Evolutionary conservation across 257 asterid genomes (phyloP), one percentile per base, ranked within the genome.

Genomic region (Scutellaria minor): DNA sequence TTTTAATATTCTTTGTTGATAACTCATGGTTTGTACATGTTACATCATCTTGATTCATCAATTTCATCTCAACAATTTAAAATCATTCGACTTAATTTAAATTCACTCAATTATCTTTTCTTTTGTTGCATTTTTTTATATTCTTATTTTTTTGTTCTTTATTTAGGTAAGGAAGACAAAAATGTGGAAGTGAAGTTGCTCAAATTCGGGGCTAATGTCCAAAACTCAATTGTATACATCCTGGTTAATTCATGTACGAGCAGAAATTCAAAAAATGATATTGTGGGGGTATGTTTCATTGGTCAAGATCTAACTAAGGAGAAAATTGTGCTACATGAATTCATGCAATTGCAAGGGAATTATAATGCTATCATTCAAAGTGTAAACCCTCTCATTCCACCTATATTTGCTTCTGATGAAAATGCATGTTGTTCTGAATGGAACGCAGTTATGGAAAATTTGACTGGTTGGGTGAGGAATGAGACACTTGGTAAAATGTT

Each of bases 361-460:
- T 89, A 89, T 40, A 77, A 84, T 71, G 76, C 91, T 50, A 81
- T 89, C 9, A 27, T 85, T 63, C 83, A 85, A 53, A 85, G 86
- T 68, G 81, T 79, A 24, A 85, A 78, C 58, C 89, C 89, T 59
- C 68, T 87, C 53, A 84, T 89, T 54, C 94, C 94, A 7, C 96
- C 94, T 27, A 87, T 89, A 70, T 87, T 89, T 71, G 93, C 90
- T 70, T 78, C 91, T 9, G 91, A 89, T 73, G 85, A 70, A 77
- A 83, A 85, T 74, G 94, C 90, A 6, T 78, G 84, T 65, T 89
- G 96, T 75, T 84, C 79, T 54, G 94, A 89, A 75, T 87, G 93
- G 96, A 89, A 82, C 44, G 85, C 84, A 9, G 89, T 86, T 58
- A 85, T 87, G 94, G 91, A 87, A 68, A 83, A 82, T 56, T 74